Evolutionary conservation across 495 filamentous ascomycete species (phyloP).

Genomic region (Oidiodendron maius): DNA sequence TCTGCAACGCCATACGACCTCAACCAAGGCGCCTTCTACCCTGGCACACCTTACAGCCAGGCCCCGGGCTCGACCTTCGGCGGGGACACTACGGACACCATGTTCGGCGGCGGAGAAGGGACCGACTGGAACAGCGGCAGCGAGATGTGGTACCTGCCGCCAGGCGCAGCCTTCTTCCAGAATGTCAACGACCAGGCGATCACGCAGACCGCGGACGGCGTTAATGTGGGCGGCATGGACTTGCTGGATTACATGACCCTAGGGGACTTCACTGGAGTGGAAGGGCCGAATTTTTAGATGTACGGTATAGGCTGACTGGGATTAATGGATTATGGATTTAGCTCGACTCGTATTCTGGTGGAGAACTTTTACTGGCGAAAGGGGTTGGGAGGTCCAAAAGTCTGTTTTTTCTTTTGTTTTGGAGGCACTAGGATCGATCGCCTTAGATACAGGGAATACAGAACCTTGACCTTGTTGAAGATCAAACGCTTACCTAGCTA

Average conservation of each 20-base stretch:
- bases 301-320: too few species aligned
- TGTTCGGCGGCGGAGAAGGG: conserved; percentile 26
- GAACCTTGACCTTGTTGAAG: too few species aligned
- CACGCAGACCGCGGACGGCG: conserved; percentile 53
- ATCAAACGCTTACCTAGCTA: too few species aligned
- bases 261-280: conserved; percentile 26
- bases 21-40: conserved; percentile 32
- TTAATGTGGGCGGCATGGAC: conserved; percentile 50
- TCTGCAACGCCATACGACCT: conserved; percentile 51
- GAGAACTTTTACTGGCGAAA: too few species aligned
- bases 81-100: conserved; percentile 25
- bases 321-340: too few species aligned
- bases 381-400: too few species aligned
- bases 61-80: conserved; percentile 29
- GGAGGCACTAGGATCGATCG: too few species aligned
- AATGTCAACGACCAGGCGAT: conserved; percentile 44
- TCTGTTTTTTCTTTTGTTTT: too few species aligned
- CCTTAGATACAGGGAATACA: too few species aligned
- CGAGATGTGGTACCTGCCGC: conserved; percentile 53
- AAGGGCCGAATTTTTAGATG: conserved; percentile 9
- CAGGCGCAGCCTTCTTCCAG: conserved; percentile 48
- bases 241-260: conserved; percentile 53
- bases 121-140: conserved; percentile 36
- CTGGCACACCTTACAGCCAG: conserved; percentile 37
- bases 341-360: too few species aligned